Evolutionary conservation across 768 basidiomycete genomes (phyloP), one percentile per base, ranked within the genome.

Genomic region (Phanerodontia chrysosporium): DNA sequence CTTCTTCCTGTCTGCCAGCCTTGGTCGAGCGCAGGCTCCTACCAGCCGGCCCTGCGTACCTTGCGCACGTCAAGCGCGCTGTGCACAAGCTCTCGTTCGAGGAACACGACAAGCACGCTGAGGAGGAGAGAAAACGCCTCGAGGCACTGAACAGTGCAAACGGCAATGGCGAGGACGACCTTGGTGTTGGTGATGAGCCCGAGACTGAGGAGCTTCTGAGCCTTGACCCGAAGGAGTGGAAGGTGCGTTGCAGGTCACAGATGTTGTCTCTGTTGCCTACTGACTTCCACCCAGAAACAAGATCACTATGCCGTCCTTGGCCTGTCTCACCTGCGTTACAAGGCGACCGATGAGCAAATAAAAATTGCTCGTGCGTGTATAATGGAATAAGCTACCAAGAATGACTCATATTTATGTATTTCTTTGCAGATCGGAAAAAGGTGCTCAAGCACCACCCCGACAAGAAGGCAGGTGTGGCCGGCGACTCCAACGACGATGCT

Each of bases 401-500:
- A 29, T 48, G 16, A 24, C 39, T 32, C 25, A 12, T 42, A 35
- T 45, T 45, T 44, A 28, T 57, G 1, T 18, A 25, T 32, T 30
- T n/a, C 44, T 27, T 10, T 27, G 32, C 25, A 97, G 94, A 99
- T 80, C 92, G 94, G 67, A 93, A 95, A 80, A 98, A 97, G 77
- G 95, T 97, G n/a, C 86, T 98, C 52, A 95, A 93, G 70, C 95
- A 98, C 74, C 95, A 98, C 72, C 95, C 95, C 0, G 95, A 98
- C 77, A 98, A 98, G 77, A 98, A 98, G 72, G 85, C 89, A 27
- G 85, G 83, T 45, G 74, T 81, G 35, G 83, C 84, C 35, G 84
- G 86, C 66, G 90, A 91, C 66, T 87, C 92, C 59, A 96, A 98
- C 77, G 95, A 98, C 73, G 96, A 99, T 67, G 87, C 87, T 0